Percentiles rank a stretch among this genome's conserved stretches.
These are phyloP conservation scores for Acanthamoeba healyi DNA, from an alignment of 208 protist species.

Conservation along the genomic window DNA sequence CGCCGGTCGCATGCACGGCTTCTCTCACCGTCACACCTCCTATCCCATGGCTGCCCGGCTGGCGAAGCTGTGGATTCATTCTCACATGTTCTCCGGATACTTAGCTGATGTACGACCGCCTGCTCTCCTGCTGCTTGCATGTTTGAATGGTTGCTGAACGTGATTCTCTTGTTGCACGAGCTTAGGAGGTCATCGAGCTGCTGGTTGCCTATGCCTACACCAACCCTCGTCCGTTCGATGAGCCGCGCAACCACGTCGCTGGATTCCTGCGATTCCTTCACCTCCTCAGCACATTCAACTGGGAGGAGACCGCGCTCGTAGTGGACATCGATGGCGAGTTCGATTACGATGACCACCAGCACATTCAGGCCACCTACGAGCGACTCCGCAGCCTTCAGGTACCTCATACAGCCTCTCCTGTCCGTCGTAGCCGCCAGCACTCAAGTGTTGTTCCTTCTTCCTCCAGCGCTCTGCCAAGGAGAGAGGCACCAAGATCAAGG, in stretches of 20 bases:
- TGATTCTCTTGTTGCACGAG: background rate
- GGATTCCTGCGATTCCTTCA: slow-evolving; percentile 63
- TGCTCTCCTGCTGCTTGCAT: background rate
- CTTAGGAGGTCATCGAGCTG: slow-evolving; percentile 24
- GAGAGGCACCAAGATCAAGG: slow-evolving; percentile 21
- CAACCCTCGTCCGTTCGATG: slow-evolving; percentile 9
- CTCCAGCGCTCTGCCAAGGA: slow-evolving; percentile 6
- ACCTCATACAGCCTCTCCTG: background rate
- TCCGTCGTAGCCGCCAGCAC: background rate
- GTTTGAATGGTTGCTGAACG: background rate
- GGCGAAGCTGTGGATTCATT: slow-evolving; percentile 52
- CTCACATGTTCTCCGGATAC: slow-evolving; percentile 61
- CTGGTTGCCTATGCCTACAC: background rate
- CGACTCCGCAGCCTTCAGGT: slow-evolving; percentile 24
- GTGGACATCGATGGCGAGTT: slow-evolving; percentile 54
- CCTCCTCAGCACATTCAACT: slow-evolving; percentile 34
- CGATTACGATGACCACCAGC: background rate
- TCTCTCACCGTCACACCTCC: slow-evolving; percentile 16
- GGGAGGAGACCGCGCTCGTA: slow-evolving; percentile 44
- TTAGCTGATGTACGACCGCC: background rate
- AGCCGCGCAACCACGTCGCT: background rate
- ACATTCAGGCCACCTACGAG: slow-evolving; percentile 38
- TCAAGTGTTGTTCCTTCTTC: too few species aligned
- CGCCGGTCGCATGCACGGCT: slow-evolving; percentile 45
- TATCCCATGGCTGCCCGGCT: background rate